These are phyloP conservation scores for Pythium utonaiense DNA, from an alignment of 352 stramenopile genomes.

Conservation along the genomic window DNA sequence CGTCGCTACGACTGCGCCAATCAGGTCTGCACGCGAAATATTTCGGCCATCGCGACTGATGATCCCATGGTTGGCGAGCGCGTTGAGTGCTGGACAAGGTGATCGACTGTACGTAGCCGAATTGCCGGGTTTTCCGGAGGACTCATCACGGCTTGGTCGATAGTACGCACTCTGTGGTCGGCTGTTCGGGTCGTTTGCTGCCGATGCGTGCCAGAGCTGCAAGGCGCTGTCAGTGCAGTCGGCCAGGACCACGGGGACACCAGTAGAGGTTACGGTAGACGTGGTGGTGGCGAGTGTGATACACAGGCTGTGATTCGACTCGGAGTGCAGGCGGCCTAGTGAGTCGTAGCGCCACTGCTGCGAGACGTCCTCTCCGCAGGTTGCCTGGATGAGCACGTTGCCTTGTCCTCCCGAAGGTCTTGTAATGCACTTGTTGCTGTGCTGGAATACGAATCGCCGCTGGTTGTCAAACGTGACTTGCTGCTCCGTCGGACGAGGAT, in stretches of 20 bases:
- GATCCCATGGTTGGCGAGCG: conserved; percentile 35
- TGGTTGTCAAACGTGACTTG: conserved; percentile 8
- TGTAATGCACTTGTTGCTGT: conserved; percentile 15
- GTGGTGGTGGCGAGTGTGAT: background rate
- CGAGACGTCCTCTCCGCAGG: background rate
- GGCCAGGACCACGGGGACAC: background rate
- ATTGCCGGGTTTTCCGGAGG: conserved; percentile 17
- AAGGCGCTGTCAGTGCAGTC: conserved; percentile 1
- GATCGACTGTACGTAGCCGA: conserved; percentile 25
- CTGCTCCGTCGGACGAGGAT: conserved; percentile 4
- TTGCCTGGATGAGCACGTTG: background rate
- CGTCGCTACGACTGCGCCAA: conserved; percentile 4
- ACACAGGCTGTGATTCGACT: background rate
- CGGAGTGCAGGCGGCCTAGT: conserved; percentile 11
- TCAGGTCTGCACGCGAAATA: conserved; percentile 16
- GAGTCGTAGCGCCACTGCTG: conserved; percentile 19
- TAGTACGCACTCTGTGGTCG: conserved; percentile 18
- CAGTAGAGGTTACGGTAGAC: background rate
- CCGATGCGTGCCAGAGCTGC: conserved; percentile 12
- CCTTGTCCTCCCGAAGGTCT: background rate
- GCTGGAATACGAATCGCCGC: conserved; percentile 4
- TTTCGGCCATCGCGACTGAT: conserved; percentile 27
- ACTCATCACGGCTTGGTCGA: conserved; percentile 14
- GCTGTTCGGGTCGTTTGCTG: conserved; percentile 9
- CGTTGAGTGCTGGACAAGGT: conserved; percentile 37